Evolutionary conservation across 2,329 filamentous ascomycete species (phyloP).

Genomic region (Colletotrichum eleusines): DNA sequence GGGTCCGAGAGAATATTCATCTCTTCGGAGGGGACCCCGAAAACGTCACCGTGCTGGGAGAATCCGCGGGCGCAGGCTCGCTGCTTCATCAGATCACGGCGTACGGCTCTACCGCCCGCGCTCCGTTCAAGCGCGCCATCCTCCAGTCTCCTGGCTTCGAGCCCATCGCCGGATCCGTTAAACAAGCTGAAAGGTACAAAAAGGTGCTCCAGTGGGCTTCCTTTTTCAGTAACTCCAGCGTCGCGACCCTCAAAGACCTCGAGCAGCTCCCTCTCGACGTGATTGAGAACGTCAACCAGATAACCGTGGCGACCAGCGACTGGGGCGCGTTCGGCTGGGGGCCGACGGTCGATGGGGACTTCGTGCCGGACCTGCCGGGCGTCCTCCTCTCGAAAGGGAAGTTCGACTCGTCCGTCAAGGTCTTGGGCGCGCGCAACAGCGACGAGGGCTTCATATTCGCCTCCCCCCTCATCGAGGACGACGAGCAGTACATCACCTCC

Average conservation of each 20-base stretch:
- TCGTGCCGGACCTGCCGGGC: slow-evolving; percentile 32
- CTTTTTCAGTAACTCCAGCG: slow-evolving; percentile 3
- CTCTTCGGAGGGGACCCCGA: slow-evolving; percentile 58
- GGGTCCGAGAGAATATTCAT: slow-evolving; percentile 59
- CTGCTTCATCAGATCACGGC: background rate
- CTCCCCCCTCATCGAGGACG: slow-evolving; percentile 57
- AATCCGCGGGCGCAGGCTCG: background rate
- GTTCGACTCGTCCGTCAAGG: slow-evolving; percentile 14
- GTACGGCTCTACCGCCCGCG: background rate
- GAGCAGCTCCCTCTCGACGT: background rate
- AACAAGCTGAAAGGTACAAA: background rate
- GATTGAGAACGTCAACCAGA: background rate
- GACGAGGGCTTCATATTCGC: slow-evolving; percentile 63
- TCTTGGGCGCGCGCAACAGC: slow-evolving; percentile 54
- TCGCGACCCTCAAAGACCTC: background rate
- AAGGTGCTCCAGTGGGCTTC: background rate
- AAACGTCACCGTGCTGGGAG: slow-evolving; percentile 58
- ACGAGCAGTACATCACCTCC: slow-evolving; percentile 30
- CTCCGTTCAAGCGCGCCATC: background rate
- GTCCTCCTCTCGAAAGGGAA: slow-evolving; percentile 25
- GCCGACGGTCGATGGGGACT: slow-evolving; percentile 29
- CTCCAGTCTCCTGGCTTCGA: slow-evolving; percentile 4
- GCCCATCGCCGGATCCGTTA: background rate
- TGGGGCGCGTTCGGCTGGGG: slow-evolving; percentile 1
- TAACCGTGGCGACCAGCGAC: background rate